Conservation (phyloP, 2,329 filamentous ascomycete genomes). For the Phyllosticta paracitricarpa region DNA sequence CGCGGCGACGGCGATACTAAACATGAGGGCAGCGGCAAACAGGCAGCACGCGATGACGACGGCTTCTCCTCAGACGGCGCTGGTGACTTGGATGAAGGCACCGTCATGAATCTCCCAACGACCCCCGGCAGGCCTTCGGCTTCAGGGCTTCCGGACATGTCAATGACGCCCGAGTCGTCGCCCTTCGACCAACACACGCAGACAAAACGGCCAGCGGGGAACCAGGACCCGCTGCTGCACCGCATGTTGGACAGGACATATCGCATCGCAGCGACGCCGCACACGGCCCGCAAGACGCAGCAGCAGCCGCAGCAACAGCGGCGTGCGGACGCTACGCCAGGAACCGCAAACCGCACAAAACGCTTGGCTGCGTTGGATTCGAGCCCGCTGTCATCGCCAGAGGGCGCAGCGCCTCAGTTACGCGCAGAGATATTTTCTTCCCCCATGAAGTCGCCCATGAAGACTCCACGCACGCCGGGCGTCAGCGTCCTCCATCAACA, state of each 20-base stretch:
- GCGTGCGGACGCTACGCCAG: constrained; percentile 69
- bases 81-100: constrained; percentile 17
- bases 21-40: background rate
- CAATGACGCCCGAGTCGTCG: constrained; percentile 36
- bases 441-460: constrained; percentile 43
- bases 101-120: constrained; percentile 17
- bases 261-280: constrained; percentile 83
- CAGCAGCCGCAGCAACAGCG: constrained; percentile 9
- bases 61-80: constrained; percentile 18
- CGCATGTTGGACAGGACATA: constrained; percentile 93
- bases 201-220: constrained; percentile 27
- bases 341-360: constrained; percentile 39
- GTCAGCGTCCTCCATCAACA: constrained; percentile 58
- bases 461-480: constrained; percentile 60
- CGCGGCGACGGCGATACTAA: constrained; percentile 24
- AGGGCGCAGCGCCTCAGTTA: constrained; percentile 70
- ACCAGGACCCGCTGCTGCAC: constrained; percentile 72
- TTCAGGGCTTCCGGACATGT: constrained; percentile 31
- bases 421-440: constrained; percentile 80
- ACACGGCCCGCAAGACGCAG: constrained; percentile 42
- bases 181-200: constrained; percentile 38
- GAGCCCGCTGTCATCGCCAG: constrained; percentile 47
- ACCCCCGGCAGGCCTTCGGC: constrained; percentile 26
- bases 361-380: constrained; percentile 24
- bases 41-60: constrained; percentile 25